Percentiles rank a stretch among this genome's conserved stretches.
These are phyloP conservation scores for Batkoa obscura DNA, from an alignment of 371 early-diverging fungal species.

Conservation along the genomic window DNA sequence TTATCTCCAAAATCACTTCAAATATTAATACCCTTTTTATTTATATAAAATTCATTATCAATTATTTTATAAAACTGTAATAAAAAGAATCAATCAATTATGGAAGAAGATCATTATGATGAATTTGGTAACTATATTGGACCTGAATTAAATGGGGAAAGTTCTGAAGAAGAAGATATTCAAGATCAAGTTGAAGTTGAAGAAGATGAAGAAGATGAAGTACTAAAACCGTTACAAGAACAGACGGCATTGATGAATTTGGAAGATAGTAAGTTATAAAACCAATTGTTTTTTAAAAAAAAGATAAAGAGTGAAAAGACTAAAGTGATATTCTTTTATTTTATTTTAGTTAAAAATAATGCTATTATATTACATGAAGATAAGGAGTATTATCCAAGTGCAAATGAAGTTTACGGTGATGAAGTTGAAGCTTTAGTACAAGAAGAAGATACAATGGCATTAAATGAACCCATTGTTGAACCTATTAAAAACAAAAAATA, in stretches of 20 bases:
- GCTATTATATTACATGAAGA: constrained; percentile 92
- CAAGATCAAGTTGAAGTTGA: constrained; percentile 17
- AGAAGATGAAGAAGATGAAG: constrained; percentile 18
- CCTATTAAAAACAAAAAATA: constrained; percentile 74
- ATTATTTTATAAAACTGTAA: neutral
- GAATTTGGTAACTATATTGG: constrained; percentile 98
- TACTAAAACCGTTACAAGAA: constrained; percentile 9
- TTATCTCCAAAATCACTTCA: neutral
- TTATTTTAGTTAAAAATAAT: constrained; percentile 2
- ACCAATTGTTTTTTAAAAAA: too few relatives aligned
- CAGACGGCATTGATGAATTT: constrained; percentile 16
- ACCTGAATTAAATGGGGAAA: constrained; percentile 27
- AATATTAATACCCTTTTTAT: neutral
- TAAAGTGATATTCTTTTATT: too few relatives aligned
- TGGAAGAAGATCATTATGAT: constrained; percentile 78
- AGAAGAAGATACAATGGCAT: constrained; percentile 94
- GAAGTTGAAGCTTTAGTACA: constrained; percentile 91
- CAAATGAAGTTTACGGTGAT: constrained; percentile 90
- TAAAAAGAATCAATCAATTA: constrained; percentile 9
- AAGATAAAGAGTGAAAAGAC: too few relatives aligned
- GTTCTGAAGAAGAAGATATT: constrained; percentile 33
- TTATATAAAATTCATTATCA: neutral
- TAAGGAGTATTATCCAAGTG: constrained; percentile 92
- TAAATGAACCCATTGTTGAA: constrained; percentile 85
- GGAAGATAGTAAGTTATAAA: constrained; percentile 12